Percentiles rank a stretch among this genome's conserved stretches.
These are phyloP conservation scores for Thelonectria olida DNA, from an alignment of 2,329 filamentous ascomycete species.

Conservation along the genomic window DNA sequence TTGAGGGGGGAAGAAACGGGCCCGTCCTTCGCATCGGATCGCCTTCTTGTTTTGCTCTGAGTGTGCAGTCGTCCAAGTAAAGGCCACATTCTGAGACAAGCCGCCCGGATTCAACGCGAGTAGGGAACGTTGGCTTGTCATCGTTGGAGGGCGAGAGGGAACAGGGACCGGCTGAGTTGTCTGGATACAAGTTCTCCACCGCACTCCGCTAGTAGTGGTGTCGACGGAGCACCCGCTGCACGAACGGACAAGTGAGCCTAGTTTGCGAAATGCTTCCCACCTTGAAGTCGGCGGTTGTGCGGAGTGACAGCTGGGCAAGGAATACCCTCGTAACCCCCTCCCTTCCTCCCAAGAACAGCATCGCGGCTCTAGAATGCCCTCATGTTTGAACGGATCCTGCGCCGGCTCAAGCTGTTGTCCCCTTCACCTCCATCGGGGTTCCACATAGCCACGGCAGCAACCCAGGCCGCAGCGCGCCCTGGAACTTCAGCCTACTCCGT, in stretches of 20 bases:
- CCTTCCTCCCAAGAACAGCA: conserved; percentile 10
- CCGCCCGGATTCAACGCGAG: conserved; percentile 4
- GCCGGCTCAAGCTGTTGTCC: conserved; percentile 6
- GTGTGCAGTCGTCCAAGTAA: conserved; percentile 3
- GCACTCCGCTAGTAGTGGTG: conserved; percentile 10
- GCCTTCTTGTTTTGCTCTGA: conserved; percentile 9
- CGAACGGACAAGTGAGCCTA: conserved; percentile 7
- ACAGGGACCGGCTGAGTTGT: conserved; percentile 14
- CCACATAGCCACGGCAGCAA: conserved; percentile 22
- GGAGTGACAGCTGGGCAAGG: conserved; percentile 7
- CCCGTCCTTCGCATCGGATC: background rate
- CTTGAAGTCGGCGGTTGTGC: background rate
- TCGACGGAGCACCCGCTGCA: conserved; percentile 6
- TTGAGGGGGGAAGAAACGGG: background rate
- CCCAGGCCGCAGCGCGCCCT: conserved; percentile 26
- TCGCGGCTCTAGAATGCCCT: background rate
- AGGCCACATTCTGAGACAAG: conserved; percentile 20
- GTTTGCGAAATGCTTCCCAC: conserved; percentile 1
- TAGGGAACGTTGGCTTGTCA: conserved; percentile 10
- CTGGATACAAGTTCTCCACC: conserved; percentile 7
- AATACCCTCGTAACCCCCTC: background rate
- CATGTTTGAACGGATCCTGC: conserved; percentile 1
- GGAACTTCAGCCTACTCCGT: conserved; percentile 14
- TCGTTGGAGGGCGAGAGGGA: background rate
- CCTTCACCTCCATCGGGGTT: conserved; percentile 15